These are phyloP conservation scores for Amanita muscaria DNA, from an alignment of 768 basidiomycete genomes.

Conservation along the genomic window DNA sequence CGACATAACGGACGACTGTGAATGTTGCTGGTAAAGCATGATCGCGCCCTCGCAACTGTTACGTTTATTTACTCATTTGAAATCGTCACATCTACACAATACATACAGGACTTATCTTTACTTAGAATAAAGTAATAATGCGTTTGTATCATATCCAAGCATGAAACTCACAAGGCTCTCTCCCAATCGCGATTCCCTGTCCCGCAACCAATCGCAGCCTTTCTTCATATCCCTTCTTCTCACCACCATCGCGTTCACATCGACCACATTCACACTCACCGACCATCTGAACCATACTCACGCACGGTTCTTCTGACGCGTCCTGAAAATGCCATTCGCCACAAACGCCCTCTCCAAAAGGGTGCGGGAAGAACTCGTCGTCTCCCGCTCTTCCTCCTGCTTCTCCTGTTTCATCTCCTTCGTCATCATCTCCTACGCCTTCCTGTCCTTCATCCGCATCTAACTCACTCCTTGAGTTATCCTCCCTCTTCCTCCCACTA, in stretches of 20 bases:
- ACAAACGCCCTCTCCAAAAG: constrained; percentile 61
- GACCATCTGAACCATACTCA: constrained; percentile 39
- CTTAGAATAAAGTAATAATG: too few species aligned
- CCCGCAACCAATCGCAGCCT: constrained; percentile 28
- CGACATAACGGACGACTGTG: too few species aligned
- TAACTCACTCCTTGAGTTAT: neutral
- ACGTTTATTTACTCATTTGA: too few species aligned
- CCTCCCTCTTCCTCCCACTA: neutral
- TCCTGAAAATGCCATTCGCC: constrained; percentile 51
- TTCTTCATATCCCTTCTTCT: constrained; percentile 19
- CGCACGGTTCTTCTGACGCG: constrained; percentile 45
- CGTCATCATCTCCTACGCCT: constrained; percentile 10
- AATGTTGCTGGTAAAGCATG: too few species aligned
- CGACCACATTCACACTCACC: constrained; percentile 23
- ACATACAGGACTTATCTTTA: too few species aligned
- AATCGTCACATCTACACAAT: too few species aligned
- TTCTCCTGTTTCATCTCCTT: constrained; percentile 1
- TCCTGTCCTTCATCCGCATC: constrained; percentile 12
- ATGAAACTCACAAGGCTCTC: constrained; percentile 57
- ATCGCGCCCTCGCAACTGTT: too few species aligned
- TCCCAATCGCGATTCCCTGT: constrained; percentile 53
- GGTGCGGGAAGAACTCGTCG: constrained; percentile 63
- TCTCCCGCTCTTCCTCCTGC: constrained; percentile 39
- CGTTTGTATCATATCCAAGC: too few species aligned
- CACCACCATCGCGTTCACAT: constrained; percentile 15